These are phyloP conservation scores for Rhizopogon rudus DNA, from an alignment of 768 basidiomycete genomes.

Conservation along the genomic window DNA sequence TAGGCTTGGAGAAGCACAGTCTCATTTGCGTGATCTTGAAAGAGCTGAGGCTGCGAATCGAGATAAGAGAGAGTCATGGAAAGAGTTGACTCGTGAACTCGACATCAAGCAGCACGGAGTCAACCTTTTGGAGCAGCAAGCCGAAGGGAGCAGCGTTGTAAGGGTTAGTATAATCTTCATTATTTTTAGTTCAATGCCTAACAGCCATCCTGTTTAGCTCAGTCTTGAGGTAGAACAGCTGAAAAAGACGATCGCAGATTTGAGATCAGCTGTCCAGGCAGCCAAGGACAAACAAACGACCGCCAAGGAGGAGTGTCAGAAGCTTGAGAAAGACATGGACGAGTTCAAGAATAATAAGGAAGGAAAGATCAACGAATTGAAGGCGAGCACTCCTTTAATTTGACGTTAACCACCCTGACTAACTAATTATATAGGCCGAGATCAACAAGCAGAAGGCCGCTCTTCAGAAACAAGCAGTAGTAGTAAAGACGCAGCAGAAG, in stretches of 20 bases:
- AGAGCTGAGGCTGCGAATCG: constrained; percentile 47
- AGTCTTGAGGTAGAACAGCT: constrained; percentile 73
- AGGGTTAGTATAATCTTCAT: constrained; percentile 46
- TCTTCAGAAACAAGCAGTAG: constrained; percentile 74
- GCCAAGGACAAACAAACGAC: constrained; percentile 74
- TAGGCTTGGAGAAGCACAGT: constrained; percentile 46
- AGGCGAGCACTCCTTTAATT: constrained; percentile 41
- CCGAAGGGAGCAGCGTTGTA: constrained; percentile 85
- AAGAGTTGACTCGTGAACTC: constrained; percentile 52
- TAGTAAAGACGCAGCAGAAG: constrained; percentile 84
- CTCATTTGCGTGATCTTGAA: constrained; percentile 46
- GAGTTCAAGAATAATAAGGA: constrained; percentile 99
- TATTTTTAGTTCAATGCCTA: not conserved
- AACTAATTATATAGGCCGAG: constrained; percentile 43
- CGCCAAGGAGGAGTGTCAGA: constrained; percentile 74
- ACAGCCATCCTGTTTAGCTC: constrained; percentile 43
- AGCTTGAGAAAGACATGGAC: constrained; percentile 93
- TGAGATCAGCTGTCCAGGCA: constrained; percentile 51
- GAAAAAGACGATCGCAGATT: constrained; percentile 56
- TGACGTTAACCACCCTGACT: not conserved
- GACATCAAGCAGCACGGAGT: constrained; percentile 92
- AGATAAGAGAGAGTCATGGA: constrained; percentile 60
- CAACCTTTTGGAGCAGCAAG: constrained; percentile 73
- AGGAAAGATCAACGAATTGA: constrained; percentile 91
- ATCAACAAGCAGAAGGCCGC: constrained; percentile 79